phyloP scores from a whole-genome alignment of 768 basidiomycete genomes.

The Macrolepiota dolichaula region DNA sequence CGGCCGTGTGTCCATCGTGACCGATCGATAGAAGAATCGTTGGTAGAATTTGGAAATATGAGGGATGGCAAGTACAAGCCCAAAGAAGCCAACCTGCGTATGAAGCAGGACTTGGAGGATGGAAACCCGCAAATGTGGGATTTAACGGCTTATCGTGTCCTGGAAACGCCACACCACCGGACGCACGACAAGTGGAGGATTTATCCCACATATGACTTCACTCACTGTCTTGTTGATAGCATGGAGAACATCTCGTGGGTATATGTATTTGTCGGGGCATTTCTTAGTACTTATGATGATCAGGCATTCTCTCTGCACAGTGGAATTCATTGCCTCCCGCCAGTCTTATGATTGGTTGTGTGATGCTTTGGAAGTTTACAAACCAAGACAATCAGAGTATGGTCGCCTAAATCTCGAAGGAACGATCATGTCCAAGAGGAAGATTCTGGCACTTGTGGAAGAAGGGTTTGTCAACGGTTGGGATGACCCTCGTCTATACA shows the following conservation, averaged over 20 bases:
- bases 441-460: conserved; percentile 85
- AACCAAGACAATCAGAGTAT: conserved; percentile 95
- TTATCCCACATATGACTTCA: conserved; percentile 98
- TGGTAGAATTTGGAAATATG: conserved; percentile 90
- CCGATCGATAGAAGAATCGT: conserved; percentile 83
- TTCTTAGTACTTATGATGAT: neutral
- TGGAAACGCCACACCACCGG: conserved; percentile 88
- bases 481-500: conserved; percentile 98
- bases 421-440: conserved; percentile 95
- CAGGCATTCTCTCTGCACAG: conserved; percentile 96
- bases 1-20: conserved; percentile 83
- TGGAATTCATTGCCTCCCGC: conserved; percentile 92
- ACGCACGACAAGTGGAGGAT: conserved; percentile 94
- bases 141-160: conserved; percentile 91
- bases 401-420: conserved; percentile 92
- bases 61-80: conserved; percentile 85
- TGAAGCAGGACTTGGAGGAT: conserved; percentile 94
- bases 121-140: conserved; percentile 99
- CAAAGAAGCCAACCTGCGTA: conserved; percentile 89
- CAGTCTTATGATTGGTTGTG: conserved; percentile 99
- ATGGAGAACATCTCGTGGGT: conserved; percentile 98
- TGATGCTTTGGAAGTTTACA: conserved; percentile 96
- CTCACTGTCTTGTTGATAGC: conserved; percentile 97
- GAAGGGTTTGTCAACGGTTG: conserved; percentile 84
- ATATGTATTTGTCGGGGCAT: neutral